A percentile compares a stretch with the other conserved stretches of the same genome.
phyloP scores from a whole-genome alignment of 83 land plant genomes.

The Isoetes engelmannii region DNA sequence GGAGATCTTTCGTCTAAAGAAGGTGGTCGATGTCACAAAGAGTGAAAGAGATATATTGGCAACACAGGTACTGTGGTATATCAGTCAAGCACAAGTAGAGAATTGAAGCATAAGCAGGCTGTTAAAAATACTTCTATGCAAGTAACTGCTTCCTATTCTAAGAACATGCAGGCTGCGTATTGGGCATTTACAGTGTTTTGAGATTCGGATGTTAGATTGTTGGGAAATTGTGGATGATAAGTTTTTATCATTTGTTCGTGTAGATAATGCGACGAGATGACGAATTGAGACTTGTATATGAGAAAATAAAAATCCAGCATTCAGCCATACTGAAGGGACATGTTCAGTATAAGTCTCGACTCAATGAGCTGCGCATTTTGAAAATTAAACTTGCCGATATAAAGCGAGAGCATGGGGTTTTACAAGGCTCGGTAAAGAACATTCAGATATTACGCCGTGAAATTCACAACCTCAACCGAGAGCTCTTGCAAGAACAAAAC shows the following conservation, averaged over 20 bases:
- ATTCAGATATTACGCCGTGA: constrained; percentile 24
- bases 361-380: constrained; percentile 29
- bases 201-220: no score
- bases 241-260: neutral
- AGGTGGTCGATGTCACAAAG: constrained; percentile 24
- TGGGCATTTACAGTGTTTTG: no score
- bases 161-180: no score
- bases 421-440: constrained; percentile 21
- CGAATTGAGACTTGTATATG: constrained; percentile 23
- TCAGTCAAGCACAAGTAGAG: no score
- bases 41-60: constrained; percentile 31
- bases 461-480: constrained; percentile 26
- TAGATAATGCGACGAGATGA: constrained; percentile 28
- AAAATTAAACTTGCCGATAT: constrained; percentile 28
- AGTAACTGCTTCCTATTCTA: no score
- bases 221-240: no score
- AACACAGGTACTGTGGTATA: constrained; percentile 14
- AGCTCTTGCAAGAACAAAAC: constrained; percentile 26
- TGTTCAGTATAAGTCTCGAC: constrained; percentile 24
- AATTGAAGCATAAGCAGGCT: no score
- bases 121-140: no score
- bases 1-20: constrained; percentile 24
- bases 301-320: constrained; percentile 29
- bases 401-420: constrained; percentile 31
- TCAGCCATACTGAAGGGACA: constrained; percentile 31